Evolutionary conservation across 345 rosid species (phyloP).

Genomic region (Combretum micranthum): DNA sequence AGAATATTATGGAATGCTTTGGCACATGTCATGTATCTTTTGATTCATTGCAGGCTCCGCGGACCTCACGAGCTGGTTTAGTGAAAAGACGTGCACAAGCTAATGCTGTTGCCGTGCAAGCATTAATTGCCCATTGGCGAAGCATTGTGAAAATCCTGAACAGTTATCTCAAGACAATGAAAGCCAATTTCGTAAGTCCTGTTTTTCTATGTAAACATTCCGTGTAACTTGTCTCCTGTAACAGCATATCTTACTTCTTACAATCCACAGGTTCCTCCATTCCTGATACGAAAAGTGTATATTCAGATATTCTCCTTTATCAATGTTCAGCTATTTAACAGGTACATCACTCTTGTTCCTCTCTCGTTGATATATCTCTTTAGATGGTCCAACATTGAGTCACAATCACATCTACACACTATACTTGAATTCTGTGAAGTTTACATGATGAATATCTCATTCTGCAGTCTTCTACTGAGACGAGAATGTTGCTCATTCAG

Average conservation of each 20-base stretch:
- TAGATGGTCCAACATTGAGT: no score
- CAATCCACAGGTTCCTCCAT: conserved; percentile 6
- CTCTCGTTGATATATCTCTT: no score
- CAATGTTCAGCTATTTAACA: conserved; percentile 64
- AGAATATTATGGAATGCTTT: no score
- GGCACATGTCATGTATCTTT: no score
- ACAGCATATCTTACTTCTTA: background rate
- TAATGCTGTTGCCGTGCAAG: conserved; percentile 37
- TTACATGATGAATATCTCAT: no score
- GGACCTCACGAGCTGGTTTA: conserved; percentile 52
- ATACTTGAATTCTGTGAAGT: no score
- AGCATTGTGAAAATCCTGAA: conserved; percentile 47
- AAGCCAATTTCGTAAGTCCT: conserved; percentile 43
- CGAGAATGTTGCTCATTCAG: conserved; percentile 72
- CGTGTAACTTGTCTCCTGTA: background rate
- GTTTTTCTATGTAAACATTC: conserved; percentile 3
- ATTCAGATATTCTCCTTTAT: conserved; percentile 50
- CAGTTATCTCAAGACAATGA: conserved; percentile 32
- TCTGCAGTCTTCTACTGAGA: conserved; percentile 50
- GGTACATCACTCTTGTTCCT: conserved; percentile 21
- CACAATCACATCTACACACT: no score
- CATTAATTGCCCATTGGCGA: conserved; percentile 57
- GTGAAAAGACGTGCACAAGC: conserved; percentile 34
- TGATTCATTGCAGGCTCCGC: conserved; percentile 5
- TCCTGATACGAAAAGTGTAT: conserved; percentile 54